phyloP scores from a whole-genome alignment of 164 flowering plant species.

The Dillenia turbinata region DNA sequence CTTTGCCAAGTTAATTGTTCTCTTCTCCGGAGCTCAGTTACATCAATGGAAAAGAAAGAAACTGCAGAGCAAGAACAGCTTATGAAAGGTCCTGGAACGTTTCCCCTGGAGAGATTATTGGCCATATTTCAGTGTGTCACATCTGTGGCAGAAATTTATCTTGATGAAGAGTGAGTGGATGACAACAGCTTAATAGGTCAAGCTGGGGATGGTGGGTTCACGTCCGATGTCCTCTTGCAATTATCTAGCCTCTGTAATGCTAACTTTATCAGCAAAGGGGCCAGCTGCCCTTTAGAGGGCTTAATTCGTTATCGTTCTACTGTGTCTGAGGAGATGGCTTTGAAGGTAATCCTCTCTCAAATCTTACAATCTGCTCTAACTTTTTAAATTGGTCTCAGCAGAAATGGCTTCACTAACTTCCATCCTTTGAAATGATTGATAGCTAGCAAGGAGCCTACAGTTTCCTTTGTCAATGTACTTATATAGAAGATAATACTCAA shows the following conservation, averaged over 20 bases:
- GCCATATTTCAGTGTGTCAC: constrained; percentile 92
- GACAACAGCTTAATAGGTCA: constrained; percentile 19
- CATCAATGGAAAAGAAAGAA: constrained; percentile 61
- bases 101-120: constrained; percentile 83
- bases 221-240: constrained; percentile 87
- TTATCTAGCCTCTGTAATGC: constrained; percentile 90
- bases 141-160: constrained; percentile 52
- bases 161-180: constrained; percentile 40
- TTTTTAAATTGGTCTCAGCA: not conserved
- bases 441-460: constrained; percentile 91
- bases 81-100: constrained; percentile 94
- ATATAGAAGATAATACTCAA: constrained; percentile 47
- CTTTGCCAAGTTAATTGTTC: not conserved
- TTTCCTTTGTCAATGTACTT: constrained; percentile 83
- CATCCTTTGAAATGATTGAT: constrained; percentile 11
- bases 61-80: constrained; percentile 63
- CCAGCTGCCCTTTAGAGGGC: constrained; percentile 90
- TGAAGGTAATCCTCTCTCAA: constrained; percentile 47
- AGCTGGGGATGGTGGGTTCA: constrained; percentile 36
- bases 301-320: constrained; percentile 73
- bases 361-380: not conserved
- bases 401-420: not conserved
- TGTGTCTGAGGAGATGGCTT: constrained; percentile 71
- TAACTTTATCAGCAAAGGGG: constrained; percentile 78
- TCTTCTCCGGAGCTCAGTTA: constrained; percentile 52